Evolutionary conservation across 306 rosid species (phyloP).

Genomic region (Oxytropis ochrocephala): DNA sequence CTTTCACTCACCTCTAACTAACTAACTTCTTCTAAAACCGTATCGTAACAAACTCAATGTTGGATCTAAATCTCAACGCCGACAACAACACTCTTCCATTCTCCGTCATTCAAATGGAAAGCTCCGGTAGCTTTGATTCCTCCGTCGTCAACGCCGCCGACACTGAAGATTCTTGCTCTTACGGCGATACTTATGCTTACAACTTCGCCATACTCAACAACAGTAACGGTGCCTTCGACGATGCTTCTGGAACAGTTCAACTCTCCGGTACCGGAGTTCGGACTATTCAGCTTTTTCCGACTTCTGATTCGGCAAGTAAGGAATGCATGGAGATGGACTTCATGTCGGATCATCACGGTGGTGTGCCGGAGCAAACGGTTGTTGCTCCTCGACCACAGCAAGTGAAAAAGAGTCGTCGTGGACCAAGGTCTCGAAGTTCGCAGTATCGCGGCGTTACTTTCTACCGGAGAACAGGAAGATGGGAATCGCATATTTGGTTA

Average conservation of each 20-base stretch:
- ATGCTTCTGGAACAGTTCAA: background rate
- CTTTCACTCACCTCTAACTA: background rate
- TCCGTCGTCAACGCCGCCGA: constrained; percentile 51
- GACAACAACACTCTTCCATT: constrained; percentile 25
- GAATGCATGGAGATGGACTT: constrained; percentile 47
- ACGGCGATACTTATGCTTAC: constrained; percentile 37
- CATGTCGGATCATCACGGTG: constrained; percentile 23
- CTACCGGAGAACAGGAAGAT: constrained; percentile 85
- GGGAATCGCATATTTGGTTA: constrained; percentile 97
- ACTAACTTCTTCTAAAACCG: constrained; percentile 13
- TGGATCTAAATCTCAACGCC: constrained; percentile 78
- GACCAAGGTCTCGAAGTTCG: constrained; percentile 88
- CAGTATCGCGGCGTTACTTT: constrained; percentile 96
- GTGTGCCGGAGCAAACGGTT: constrained; percentile 26
- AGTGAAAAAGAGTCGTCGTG: constrained; percentile 78
- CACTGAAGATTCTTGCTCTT: constrained; percentile 37
- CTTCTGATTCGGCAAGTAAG: background rate
- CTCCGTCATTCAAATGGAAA: constrained; percentile 42
- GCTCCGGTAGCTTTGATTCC: constrained; percentile 66
- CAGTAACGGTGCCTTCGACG: constrained; percentile 6
- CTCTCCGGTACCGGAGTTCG: constrained; percentile 5
- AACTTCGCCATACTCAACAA: constrained; percentile 45
- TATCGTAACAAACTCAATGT: constrained; percentile 37
- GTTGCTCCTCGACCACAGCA: constrained; percentile 30
- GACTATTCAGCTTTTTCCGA: constrained; percentile 68